Evolutionary conservation across 2,329 filamentous ascomycete genomes (phyloP).

Genomic region (Penicillium sp.): DNA sequence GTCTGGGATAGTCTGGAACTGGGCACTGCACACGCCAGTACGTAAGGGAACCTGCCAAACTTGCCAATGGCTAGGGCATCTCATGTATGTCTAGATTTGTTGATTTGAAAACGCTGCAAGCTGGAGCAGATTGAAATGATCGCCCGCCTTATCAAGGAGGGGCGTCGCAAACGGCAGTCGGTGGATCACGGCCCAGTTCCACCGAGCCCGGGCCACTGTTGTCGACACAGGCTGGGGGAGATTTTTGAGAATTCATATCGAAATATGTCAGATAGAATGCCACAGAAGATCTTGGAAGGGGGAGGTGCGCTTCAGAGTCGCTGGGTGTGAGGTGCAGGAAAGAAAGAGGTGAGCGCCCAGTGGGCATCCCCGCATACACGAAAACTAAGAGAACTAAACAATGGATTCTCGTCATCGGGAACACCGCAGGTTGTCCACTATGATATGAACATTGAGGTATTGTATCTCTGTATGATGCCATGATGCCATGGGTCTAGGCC

Average conservation of each 20-base stretch:
- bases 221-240: background rate
- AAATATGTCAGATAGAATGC: background rate
- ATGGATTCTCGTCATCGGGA: background rate
- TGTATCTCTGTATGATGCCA: background rate
- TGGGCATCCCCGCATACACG: conserved; percentile 2
- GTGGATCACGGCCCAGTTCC: conserved; percentile 1
- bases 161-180: conserved; percentile 14
- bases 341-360: background rate
- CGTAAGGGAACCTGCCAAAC: background rate
- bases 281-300: background rate
- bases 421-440: background rate
- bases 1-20: background rate
- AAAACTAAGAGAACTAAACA: background rate
- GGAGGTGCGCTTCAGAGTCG: background rate
- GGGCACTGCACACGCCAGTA: background rate
- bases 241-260: background rate
- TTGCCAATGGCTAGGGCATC: background rate
- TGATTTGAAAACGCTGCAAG: background rate
- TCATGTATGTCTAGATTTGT: background rate
- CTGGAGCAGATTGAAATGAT: background rate
- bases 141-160: conserved; percentile 4
- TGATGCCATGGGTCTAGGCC: background rate
- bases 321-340: background rate
- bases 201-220: background rate
- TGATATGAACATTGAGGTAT: background rate